These are phyloP conservation scores for Pseudozyma sp. DNA, from an alignment of 1,284 basidiomycete species.

Conservation along the genomic window DNA sequence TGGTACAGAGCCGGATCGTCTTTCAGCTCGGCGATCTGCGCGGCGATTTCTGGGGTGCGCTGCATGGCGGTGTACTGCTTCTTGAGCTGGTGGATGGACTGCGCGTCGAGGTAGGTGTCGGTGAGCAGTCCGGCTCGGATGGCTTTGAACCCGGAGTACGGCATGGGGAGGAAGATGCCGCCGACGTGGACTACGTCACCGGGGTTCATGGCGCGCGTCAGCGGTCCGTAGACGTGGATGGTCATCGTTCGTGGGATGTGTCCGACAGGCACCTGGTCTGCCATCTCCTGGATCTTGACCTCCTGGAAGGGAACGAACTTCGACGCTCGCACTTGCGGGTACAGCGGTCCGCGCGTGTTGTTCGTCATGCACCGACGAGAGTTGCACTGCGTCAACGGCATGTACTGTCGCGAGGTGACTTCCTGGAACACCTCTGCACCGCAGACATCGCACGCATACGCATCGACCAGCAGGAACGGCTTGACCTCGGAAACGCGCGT, in stretches of 20 bases:
- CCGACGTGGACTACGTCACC: constrained; percentile 95
- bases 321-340: constrained; percentile 97
- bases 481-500: constrained; percentile 99
- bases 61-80: constrained; percentile 98
- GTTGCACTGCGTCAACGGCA: constrained; percentile 84
- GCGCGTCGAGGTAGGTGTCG: constrained; percentile 94
- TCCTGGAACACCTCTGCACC: constrained; percentile 99
- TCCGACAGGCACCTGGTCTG: constrained; percentile 98
- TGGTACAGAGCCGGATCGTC: constrained; percentile 82
- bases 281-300: constrained; percentile 99
- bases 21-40: constrained; percentile 78
- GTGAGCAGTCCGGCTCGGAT: constrained; percentile 93
- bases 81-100: constrained; percentile 92
- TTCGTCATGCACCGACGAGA: constrained; percentile 82
- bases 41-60: constrained; percentile 84
- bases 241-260: constrained; percentile 99
- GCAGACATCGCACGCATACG: constrained; percentile 97
- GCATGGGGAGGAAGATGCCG: constrained; percentile 88
- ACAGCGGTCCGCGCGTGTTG: constrained; percentile 86
- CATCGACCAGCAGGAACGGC: constrained; percentile 94
- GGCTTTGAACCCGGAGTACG: constrained; percentile 87
- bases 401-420: constrained; percentile 91
- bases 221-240: constrained; percentile 87
- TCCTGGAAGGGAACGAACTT: constrained; percentile 99
- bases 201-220: constrained; percentile 91